Base-by-base conservation (phyloP, 257 asterid species). In the Striga asiatica region DNA sequence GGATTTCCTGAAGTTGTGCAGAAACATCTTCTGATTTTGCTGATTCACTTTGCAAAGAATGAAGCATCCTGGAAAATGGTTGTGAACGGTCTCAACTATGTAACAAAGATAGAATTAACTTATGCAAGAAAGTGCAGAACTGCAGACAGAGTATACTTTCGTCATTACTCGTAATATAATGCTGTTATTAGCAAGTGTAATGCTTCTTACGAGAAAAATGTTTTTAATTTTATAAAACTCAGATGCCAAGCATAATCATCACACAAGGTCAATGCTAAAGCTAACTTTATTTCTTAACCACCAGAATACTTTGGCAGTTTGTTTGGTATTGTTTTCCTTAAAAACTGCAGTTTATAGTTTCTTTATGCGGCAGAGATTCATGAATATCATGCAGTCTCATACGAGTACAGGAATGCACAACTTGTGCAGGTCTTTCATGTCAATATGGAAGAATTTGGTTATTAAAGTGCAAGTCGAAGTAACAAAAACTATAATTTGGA, bases 1-100 rank as follows among this genome's bases (percentile, higher is more conserved):
- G 96, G 58, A 87, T 81, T 67, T 80, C 97, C 68, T 82, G 94
- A 74, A 91, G 88, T 77, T 84, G 89, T 34, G 70, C 63, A 74
- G 49, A 77, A 54, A 77, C 70, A 60, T 91, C 96, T 56, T 82
- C 97, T 45, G 94, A 81, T 70, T 73, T 91, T 65, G 74, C 77
- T 50, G 88, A 79, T 66, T 87, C 92, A 67, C 80, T 74, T 70
- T 68, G 88, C 81, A 84, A 68, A 69, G 98, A 75, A 37, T 65
- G 84, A 67, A 91, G 72, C 82, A 82, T 77, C 85, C 98, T 91
- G 92, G 25, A 61, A 74, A n/a, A 63, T 65, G 48, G 29, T 31
- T 43, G 41, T n/a, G 21, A 56, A 47, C 52, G 20, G 21, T 63
- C n/a, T n/a, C n/a, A 61, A 42, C 29, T 3, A 43, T 41, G 52